These are phyloP conservation scores for Oidium heveae DNA, from an alignment of 2,329 filamentous ascomycete genomes.

Conservation along the genomic window DNA sequence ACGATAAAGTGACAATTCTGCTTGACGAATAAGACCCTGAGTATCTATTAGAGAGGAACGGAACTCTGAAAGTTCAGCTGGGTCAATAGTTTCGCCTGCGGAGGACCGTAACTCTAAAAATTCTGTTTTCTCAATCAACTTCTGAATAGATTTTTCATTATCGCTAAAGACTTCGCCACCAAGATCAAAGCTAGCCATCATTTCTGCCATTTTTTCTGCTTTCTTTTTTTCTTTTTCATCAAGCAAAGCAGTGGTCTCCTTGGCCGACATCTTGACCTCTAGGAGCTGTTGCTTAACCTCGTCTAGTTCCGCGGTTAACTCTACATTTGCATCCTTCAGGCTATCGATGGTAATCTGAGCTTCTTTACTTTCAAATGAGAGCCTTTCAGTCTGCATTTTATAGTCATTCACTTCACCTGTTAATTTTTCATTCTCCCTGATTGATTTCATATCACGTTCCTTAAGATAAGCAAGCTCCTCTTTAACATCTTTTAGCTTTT, in stretches of 20 bases:
- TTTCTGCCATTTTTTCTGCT: constrained; percentile 97
- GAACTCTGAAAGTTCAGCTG: constrained; percentile 57
- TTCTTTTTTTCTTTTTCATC: constrained; percentile 98
- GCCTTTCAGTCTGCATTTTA: constrained; percentile 88
- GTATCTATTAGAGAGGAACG: constrained; percentile 63
- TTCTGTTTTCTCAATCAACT: constrained; percentile 65
- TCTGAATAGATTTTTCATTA: constrained; percentile 65
- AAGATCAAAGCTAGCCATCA: constrained; percentile 97
- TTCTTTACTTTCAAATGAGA: constrained; percentile 91
- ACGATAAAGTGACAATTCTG: constrained; percentile 63
- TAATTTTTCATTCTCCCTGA: constrained; percentile 75
- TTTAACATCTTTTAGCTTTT: constrained; percentile 55
- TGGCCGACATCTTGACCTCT: constrained; percentile 88
- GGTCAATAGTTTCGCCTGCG: constrained; percentile 52
- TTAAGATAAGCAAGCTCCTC: constrained; percentile 70
- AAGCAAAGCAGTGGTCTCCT: constrained; percentile 67
- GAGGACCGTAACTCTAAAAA: constrained; percentile 51
- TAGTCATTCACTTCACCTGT: constrained; percentile 72
- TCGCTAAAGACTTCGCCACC: constrained; percentile 82
- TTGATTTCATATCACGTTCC: constrained; percentile 58
- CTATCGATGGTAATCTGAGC: constrained; percentile 94
- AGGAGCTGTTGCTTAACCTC: constrained; percentile 90
- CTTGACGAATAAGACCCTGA: constrained; percentile 78
- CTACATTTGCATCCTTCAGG: constrained; percentile 81
- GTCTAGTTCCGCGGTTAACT: constrained; percentile 76